phyloP scores from a whole-genome alignment of 1,139 yeast genomes.

The Yamadazyma sp. region DNA sequence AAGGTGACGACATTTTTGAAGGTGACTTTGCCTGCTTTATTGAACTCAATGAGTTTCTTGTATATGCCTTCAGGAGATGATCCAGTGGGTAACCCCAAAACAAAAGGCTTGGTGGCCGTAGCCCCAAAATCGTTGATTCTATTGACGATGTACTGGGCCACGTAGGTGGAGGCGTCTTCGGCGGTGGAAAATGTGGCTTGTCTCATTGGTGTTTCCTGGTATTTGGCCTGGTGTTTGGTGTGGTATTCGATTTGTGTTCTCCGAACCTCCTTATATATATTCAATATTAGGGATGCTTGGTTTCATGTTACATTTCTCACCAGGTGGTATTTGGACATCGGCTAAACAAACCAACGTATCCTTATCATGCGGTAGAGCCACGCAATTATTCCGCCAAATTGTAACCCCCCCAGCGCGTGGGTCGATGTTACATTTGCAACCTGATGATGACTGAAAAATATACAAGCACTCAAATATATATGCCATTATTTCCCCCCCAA shows the following conservation, averaged over 20 bases:
- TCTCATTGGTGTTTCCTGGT: conserved; percentile 27
- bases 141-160: conserved; percentile 50
- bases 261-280: too few species aligned
- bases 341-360: too few species aligned
- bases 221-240: too few species aligned
- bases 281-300: too few species aligned
- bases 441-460: background rate
- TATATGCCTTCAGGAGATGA: conserved; percentile 65
- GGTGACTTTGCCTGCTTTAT: conserved; percentile 44
- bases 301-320: background rate
- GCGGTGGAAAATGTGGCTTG: conserved; percentile 40
- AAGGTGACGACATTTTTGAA: conserved; percentile 60
- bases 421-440: conserved; percentile 9
- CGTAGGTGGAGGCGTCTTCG: conserved; percentile 49
- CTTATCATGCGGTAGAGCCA: too few species aligned
- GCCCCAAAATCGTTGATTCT: conserved; percentile 50
- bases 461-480: background rate
- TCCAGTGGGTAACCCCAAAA: conserved; percentile 65
- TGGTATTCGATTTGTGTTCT: too few species aligned
- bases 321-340: conserved; percentile 1
- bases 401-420: background rate
- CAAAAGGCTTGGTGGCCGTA: conserved; percentile 50
- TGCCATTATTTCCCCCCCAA: background rate
- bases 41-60: conserved; percentile 45
- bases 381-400: background rate